Evolutionary conservation across 805 yeast genomes (phyloP).

Genomic region (Teunomyces lycoperdinae): DNA sequence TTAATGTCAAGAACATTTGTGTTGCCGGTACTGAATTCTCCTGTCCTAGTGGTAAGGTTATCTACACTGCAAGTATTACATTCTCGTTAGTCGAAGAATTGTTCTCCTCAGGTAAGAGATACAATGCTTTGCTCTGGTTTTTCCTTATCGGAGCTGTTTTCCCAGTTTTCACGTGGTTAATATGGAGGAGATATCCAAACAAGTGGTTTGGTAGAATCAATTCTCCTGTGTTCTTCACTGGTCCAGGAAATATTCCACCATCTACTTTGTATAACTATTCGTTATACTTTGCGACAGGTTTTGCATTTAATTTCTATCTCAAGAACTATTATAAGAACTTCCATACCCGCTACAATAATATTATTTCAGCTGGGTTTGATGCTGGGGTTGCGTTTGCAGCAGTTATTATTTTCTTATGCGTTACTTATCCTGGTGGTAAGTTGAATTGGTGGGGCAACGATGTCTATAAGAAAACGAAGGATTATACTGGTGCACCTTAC

Average conservation of each 20-base stretch:
- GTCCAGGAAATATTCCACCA: constrained; percentile 17
- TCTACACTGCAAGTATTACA: constrained; percentile 17
- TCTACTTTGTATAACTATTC: constrained; percentile 17
- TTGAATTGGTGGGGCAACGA: constrained; percentile 16
- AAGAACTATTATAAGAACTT: constrained; percentile 10
- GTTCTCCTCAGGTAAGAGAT: constrained; percentile 26
- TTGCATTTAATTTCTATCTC: constrained; percentile 14
- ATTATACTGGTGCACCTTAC: constrained; percentile 8
- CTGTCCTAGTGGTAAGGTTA: constrained; percentile 19
- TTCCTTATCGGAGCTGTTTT: constrained; percentile 33
- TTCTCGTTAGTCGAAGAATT: constrained; percentile 41
- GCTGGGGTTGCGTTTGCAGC: constrained; percentile 30
- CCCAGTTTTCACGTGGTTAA: constrained; percentile 16
- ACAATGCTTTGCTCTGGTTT: constrained; percentile 28
- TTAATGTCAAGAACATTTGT: constrained; percentile 17
- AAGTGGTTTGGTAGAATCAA: constrained; percentile 18
- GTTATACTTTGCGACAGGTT: constrained; percentile 14
- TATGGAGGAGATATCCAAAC: constrained; percentile 12
- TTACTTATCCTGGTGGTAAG: constrained; percentile 16
- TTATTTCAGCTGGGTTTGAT: constrained; percentile 15
- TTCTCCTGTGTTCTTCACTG: constrained; percentile 12
- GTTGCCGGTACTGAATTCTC: constrained; percentile 14
- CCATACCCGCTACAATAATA: constrained; percentile 13
- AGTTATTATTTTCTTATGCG: constrained; percentile 37
- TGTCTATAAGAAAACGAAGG: constrained; percentile 13